phyloP scores from a whole-genome alignment of 768 basidiomycete genomes.

The Leccinellum albellum region DNA sequence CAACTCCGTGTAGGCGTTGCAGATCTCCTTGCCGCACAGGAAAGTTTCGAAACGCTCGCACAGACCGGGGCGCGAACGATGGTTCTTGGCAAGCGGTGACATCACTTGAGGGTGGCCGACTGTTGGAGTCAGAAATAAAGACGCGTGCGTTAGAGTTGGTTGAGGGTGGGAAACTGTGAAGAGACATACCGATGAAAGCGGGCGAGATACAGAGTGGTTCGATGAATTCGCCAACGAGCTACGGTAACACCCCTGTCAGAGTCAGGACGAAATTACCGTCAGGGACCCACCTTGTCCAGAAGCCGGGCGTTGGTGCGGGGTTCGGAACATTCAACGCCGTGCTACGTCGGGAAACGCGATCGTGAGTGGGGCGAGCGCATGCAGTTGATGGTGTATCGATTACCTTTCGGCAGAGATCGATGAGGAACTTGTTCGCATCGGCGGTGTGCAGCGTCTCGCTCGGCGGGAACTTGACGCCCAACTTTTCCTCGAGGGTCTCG shows the following conservation, averaged over 20 bases:
- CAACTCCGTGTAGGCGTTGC: constrained; percentile 99
- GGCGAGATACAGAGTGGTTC: constrained; percentile 96
- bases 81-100: constrained; percentile 99
- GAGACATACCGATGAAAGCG: constrained; percentile 77
- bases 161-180: background rate
- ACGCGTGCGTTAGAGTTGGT: background rate
- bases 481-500: constrained; percentile 89
- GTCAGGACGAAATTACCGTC: background rate
- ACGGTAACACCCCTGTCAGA: background rate
- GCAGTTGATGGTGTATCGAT: background rate
- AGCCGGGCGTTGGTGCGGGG: constrained; percentile 93
- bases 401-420: constrained; percentile 82
- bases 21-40: constrained; percentile 97
- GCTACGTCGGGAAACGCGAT: constrained; percentile 42
- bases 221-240: constrained; percentile 98
- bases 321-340: constrained; percentile 94
- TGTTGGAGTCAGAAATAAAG: constrained; percentile 21
- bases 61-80: constrained; percentile 92
- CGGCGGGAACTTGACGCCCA: constrained; percentile 87
- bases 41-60: constrained; percentile 99
- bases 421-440: constrained; percentile 85
- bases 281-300: constrained; percentile 77
- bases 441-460: constrained; percentile 85
- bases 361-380: background rate
- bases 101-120: constrained; percentile 99